A percentile compares a stretch with the other conserved stretches of the same genome.
Evolutionary conservation across 257 asterid species (phyloP).

Genomic region (Przewalskia tangutica): DNA sequence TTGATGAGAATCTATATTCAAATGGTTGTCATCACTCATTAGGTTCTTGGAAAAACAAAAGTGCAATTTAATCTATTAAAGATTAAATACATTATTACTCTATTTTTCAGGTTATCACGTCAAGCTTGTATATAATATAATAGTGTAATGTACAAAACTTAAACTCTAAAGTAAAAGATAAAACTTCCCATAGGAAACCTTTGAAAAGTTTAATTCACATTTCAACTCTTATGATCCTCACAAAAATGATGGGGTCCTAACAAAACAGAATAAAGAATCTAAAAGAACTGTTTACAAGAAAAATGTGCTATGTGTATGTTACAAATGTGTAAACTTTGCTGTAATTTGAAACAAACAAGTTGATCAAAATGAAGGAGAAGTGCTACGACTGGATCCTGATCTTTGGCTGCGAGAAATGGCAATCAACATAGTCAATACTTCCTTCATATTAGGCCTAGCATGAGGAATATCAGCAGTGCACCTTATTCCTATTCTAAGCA

Average conservation of each 20-base stretch:
- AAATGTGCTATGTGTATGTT: background rate
- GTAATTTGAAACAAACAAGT: background rate
- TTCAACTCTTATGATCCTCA: background rate
- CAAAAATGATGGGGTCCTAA: background rate
- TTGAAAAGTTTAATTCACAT: background rate
- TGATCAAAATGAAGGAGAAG: slow-evolving; percentile 16
- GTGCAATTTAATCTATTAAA: background rate
- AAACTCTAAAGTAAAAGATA: background rate
- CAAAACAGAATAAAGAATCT: slow-evolving; percentile 7
- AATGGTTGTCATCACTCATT: background rate
- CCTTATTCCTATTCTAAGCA: slow-evolving; percentile 66
- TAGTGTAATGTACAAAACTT: background rate
- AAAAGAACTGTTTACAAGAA: slow-evolving; percentile 2
- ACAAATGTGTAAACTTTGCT: background rate
- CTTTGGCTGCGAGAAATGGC: slow-evolving; percentile 27
- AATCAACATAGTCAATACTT: slow-evolving; percentile 65
- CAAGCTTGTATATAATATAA: background rate
- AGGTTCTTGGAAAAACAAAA: background rate
- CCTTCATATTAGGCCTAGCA: slow-evolving; percentile 84
- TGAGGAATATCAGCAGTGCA: slow-evolving; percentile 69
- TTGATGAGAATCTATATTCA: background rate
- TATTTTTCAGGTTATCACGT: background rate
- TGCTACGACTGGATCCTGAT: slow-evolving; percentile 20
- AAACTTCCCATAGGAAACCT: background rate
- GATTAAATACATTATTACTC: background rate